Conservation (phyloP, 2,329 filamentous ascomycete species). For the Metarhizium sp. region DNA sequence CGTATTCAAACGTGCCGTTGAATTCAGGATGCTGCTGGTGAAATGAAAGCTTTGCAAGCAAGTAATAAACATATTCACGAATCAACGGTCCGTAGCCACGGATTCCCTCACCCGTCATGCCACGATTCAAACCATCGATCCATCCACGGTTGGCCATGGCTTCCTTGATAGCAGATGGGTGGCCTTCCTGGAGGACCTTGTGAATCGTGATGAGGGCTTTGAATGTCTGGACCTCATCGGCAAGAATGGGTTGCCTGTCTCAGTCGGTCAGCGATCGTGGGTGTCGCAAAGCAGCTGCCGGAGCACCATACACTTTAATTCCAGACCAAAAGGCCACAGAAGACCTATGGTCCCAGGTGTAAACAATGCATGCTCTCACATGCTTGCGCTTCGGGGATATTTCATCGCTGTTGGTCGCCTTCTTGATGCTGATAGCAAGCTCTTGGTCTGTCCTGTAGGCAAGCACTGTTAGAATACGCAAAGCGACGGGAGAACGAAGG, state of each 20-base stretch:
- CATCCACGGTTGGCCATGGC: constrained; percentile 81
- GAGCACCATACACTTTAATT: constrained; percentile 80
- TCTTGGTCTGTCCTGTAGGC: constrained; percentile 53
- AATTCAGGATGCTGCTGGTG: constrained; percentile 96
- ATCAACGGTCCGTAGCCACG: constrained; percentile 89
- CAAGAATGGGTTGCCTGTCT: constrained; percentile 83
- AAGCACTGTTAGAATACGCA: background rate
- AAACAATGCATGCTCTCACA: constrained; percentile 95
- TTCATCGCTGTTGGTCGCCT: constrained; percentile 60
- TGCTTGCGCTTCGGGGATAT: constrained; percentile 73
- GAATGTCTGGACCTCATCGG: constrained; percentile 98
- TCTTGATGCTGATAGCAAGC: constrained; percentile 60
- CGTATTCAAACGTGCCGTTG: constrained; percentile 97
- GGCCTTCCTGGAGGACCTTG: constrained; percentile 94
- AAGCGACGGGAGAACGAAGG: background rate
- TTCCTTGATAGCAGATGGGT: constrained; percentile 78
- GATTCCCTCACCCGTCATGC: constrained; percentile 72
- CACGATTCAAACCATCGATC: constrained; percentile 86
- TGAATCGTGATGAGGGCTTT: constrained; percentile 96
- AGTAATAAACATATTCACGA: constrained; percentile 91
- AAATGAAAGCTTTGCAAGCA: constrained; percentile 91
- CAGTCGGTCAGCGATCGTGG: constrained; percentile 5
- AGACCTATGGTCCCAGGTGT: constrained; percentile 98
- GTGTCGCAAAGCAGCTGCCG: background rate
- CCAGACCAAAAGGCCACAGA: constrained; percentile 93